These are phyloP conservation scores for Wickerhamomyces alni DNA, from an alignment of 805 yeast species.

Conservation along the genomic window DNA sequence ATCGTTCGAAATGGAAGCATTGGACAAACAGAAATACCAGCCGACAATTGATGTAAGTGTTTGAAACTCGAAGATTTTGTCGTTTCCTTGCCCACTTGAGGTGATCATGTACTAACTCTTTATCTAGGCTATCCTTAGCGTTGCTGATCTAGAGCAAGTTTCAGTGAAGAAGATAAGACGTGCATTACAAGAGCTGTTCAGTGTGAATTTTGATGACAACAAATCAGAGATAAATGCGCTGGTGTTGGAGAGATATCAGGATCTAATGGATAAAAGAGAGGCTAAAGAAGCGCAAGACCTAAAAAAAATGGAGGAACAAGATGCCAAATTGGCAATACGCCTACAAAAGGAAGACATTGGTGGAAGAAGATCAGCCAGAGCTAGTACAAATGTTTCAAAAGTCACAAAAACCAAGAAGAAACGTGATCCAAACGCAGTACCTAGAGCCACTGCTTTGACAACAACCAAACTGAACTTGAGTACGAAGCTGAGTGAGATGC, in stretches of 20 bases:
- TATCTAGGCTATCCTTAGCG: slow-evolving; percentile 59
- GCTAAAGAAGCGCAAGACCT: slow-evolving; percentile 29
- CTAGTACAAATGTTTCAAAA: slow-evolving; percentile 6
- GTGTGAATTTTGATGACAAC: slow-evolving; percentile 42
- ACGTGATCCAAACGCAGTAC: slow-evolving; percentile 12
- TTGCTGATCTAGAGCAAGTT: slow-evolving; percentile 61
- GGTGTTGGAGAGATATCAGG: slow-evolving; percentile 52
- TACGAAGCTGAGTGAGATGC: slow-evolving; percentile 41
- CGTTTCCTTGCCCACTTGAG: no score
- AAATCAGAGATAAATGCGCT: slow-evolving; percentile 54
- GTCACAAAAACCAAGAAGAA: slow-evolving; percentile 10
- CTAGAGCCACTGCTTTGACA: slow-evolving; percentile 21
- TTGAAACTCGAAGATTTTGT: no score
- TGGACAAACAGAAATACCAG: not conserved
- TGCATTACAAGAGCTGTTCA: slow-evolving; percentile 67
- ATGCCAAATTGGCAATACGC: slow-evolving; percentile 45
- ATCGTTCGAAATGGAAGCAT: not conserved
- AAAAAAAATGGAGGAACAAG: slow-evolving; percentile 39
- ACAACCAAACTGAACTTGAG: slow-evolving; percentile 43
- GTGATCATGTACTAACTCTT: slow-evolving; percentile 5
- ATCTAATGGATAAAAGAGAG: slow-evolving; percentile 35
- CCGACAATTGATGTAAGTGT: slow-evolving; percentile 2
- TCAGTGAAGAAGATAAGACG: slow-evolving; percentile 66
- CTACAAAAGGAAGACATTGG: slow-evolving; percentile 30
- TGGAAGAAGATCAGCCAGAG: slow-evolving; percentile 14